A percentile compares a stretch with the other conserved stretches of the same genome.
Conservation (phyloP, 129 eudicot genomes). For the Escallonia rubra region DNA sequence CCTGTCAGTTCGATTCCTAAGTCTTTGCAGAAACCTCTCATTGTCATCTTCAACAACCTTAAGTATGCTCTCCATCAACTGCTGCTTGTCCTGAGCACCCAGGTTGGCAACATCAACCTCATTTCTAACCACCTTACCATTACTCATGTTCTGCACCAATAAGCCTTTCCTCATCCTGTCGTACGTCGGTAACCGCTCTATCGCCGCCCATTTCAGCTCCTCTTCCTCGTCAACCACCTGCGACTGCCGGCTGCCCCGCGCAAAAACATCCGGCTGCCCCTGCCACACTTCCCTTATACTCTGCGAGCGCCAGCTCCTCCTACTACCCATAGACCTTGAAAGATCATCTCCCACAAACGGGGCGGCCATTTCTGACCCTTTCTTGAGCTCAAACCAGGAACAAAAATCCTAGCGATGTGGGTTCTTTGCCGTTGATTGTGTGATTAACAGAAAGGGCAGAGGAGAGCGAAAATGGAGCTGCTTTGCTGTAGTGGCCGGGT, state of each 20-base stretch:
- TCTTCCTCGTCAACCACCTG: conserved; percentile 33
- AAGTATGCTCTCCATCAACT: conserved; percentile 45
- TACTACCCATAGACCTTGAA: conserved; percentile 11
- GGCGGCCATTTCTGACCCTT: conserved; percentile 12
- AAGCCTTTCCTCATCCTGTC: conserved; percentile 37
- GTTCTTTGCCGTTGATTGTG: too few relatives aligned
- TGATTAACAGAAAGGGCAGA: too few relatives aligned
- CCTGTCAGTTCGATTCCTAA: conserved; percentile 54
- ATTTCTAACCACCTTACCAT: conserved; percentile 39
- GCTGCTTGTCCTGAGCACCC: conserved; percentile 47
- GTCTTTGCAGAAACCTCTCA: conserved; percentile 45
- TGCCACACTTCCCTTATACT: conserved; percentile 29
- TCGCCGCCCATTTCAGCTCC: conserved; percentile 40
- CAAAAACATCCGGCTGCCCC: conserved; percentile 26
- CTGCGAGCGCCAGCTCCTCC: conserved; percentile 12
- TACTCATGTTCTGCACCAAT: conserved; percentile 23
- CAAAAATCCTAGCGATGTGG: too few relatives aligned
- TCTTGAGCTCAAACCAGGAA: too few relatives aligned
- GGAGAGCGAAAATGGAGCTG: too few relatives aligned
- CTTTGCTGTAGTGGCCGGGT: too few relatives aligned
- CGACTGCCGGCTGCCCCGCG: conserved; percentile 20
- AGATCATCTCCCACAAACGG: conserved; percentile 21
- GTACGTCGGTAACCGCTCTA: conserved; percentile 33
- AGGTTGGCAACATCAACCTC: conserved; percentile 48
- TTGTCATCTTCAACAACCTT: conserved; percentile 57